Percentiles rank a stretch among this genome's conserved stretches.
Conservation (phyloP, 768 basidiomycete genomes). For the Lentinula edodes region DNA sequence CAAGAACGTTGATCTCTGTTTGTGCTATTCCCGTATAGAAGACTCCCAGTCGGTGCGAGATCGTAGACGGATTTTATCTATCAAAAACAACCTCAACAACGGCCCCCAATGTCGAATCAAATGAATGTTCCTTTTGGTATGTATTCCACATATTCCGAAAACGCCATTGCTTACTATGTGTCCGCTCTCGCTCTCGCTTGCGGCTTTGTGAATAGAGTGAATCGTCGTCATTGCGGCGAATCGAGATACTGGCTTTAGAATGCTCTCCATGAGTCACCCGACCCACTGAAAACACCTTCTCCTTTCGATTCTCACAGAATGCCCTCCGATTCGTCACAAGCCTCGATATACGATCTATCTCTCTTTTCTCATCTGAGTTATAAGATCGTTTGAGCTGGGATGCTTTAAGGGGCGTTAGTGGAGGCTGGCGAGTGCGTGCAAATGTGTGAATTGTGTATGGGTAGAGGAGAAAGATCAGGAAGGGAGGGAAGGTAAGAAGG, state of each 20-base stretch:
- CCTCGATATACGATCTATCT: background rate
- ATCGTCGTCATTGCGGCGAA: background rate
- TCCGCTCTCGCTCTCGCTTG: too few species aligned
- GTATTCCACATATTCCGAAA: constrained; percentile 3
- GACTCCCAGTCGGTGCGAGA: too few species aligned
- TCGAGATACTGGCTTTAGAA: too few species aligned
- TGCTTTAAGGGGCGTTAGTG: background rate
- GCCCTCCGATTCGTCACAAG: background rate
- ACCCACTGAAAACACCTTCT: too few species aligned
- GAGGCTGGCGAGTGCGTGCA: background rate
- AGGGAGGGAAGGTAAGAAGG: background rate
- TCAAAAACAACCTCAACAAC: background rate
- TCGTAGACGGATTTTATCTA: too few species aligned
- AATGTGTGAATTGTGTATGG: too few species aligned
- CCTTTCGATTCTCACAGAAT: background rate
- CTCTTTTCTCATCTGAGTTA: background rate
- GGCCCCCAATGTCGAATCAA: too few species aligned
- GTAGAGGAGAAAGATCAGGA: background rate
- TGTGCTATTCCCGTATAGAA: too few species aligned
- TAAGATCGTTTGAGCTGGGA: background rate
- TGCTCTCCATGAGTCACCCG: too few species aligned
- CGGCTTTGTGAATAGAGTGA: too few species aligned
- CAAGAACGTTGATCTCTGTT: too few species aligned
- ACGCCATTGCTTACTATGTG: too few species aligned
- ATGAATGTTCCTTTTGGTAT: background rate